These are phyloP conservation scores for Hydnomerulius pinastri DNA, from an alignment of 768 basidiomycete genomes.

Conservation along the genomic window DNA sequence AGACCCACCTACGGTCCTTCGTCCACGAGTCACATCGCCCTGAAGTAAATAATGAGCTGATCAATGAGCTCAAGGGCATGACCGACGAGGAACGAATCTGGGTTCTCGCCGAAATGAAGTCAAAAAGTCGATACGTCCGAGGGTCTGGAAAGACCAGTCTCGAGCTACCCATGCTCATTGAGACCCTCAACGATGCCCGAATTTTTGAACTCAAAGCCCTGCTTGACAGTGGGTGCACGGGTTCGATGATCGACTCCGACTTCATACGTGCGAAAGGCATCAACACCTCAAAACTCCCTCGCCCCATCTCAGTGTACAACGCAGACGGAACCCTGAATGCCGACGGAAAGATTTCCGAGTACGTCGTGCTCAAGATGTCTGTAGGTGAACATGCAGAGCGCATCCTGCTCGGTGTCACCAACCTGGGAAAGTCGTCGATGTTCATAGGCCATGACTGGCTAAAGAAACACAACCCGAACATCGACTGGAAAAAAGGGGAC, in stretches of 20 bases:
- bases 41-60: too few species aligned
- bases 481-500: conserved; percentile 3
- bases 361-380: background rate
- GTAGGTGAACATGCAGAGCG: background rate
- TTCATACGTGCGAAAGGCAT: conserved; percentile 3
- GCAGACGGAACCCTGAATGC: conserved; percentile 12
- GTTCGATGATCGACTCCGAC: conserved; percentile 13
- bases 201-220: background rate
- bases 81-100: too few species aligned
- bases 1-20: too few species aligned
- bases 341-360: conserved; percentile 6
- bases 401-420: background rate
- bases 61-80: too few species aligned
- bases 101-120: too few species aligned
- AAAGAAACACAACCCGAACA: conserved; percentile 19
- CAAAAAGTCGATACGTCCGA: too few species aligned
- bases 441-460: conserved; percentile 21
- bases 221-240: conserved; percentile 5
- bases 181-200: background rate
- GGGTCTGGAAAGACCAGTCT: too few species aligned
- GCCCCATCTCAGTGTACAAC: conserved; percentile 18
- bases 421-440: background rate
- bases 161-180: too few species aligned
- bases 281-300: background rate
- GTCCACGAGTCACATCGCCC: too few species aligned